Base-by-base conservation (phyloP, 345 rosid species). In the Cardamine chenopodiifolia region DNA sequence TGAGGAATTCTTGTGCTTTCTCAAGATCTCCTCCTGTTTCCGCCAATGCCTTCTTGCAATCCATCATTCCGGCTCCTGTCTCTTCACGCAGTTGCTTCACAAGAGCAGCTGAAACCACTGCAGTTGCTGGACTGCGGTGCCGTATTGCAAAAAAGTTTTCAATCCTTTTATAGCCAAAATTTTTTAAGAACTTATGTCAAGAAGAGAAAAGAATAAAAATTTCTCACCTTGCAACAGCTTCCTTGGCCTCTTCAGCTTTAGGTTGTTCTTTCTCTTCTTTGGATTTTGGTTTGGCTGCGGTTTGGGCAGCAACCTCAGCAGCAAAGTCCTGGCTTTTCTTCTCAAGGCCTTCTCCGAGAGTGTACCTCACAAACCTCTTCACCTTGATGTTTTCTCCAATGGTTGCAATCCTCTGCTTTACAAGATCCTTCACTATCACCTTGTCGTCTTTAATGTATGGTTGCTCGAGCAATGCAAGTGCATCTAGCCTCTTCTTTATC, bases 11-110 rank as follows among this genome's bases (percentile, higher is more conserved):
- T 71, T 94, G 96, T 54, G 97, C 99, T 84, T 87, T 94, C 83
- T 90, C 93, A 23, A 91, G 90, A 71, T 94, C 86, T 14, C 97
- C 97, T 71, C 84, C 96, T 22, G 92, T 88, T 83, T 91, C 97
- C 1, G 99, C 79, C 34, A 94, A 80, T 52, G 97, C 97, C 76
- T 90, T 94, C 87, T 91, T 94, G 88, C 99, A 91, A 80, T 94
- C 97, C 99, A 91, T 91, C 97, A 91, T 94, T 32, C 97, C 99
- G 0, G 97, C 99, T 79, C 99, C 97, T 3, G 93, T 90, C 83
- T 95, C 97, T 66, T 91, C 99, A 31, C 97, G 86, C 57, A 95
- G 82, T 80, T 94, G 93, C 79, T 95, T 95, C 62, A 95, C 96
- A 26, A 95, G 89, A 63, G 87, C 88, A 34, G 97, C 96, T 22